phyloP scores from a whole-genome alignment of 202 grass and related monocot species.

The Sporobolus alterniflorus region DNA sequence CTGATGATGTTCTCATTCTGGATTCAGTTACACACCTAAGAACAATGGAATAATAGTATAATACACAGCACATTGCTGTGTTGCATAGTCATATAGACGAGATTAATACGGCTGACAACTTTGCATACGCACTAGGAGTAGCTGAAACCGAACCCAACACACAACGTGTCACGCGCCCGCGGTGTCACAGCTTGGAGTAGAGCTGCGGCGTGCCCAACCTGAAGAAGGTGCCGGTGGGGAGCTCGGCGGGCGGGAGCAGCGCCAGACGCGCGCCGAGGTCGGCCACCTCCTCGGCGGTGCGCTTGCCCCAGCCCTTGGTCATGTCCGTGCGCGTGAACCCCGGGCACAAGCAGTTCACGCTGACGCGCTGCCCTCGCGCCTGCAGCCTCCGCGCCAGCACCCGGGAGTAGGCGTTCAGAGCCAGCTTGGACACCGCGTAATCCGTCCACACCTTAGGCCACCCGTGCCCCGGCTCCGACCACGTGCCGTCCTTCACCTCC shows the following conservation, averaged over 20 bases:
- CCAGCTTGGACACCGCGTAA: slow-evolving; percentile 93
- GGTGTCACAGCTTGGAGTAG: slow-evolving; percentile 69
- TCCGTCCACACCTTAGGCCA: slow-evolving; percentile 97
- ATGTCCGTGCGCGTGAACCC: slow-evolving; percentile 89
- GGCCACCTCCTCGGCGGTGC: slow-evolving; percentile 72
- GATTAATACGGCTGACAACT: background rate
- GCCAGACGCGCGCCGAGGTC: slow-evolving; percentile 56
- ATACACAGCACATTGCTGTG: background rate
- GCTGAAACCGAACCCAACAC: background rate
- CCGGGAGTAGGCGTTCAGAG: slow-evolving; percentile 85
- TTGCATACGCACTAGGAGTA: background rate
- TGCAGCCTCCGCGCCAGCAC: slow-evolving; percentile 62
- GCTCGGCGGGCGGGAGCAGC: slow-evolving; percentile 53
- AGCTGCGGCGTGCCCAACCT: slow-evolving; percentile 68
- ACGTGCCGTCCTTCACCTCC: slow-evolving; percentile 80
- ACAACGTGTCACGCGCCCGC: background rate
- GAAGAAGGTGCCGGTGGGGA: slow-evolving; percentile 88
- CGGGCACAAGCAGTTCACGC: slow-evolving; percentile 95
- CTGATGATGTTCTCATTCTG: background rate
- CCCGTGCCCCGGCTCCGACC: slow-evolving; percentile 54
- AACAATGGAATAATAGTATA: too few species aligned
- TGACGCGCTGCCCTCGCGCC: slow-evolving; percentile 48
- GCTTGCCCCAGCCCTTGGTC: slow-evolving; percentile 68
- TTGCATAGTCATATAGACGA: background rate
- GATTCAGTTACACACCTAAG: background rate